Evolutionary conservation across 768 basidiomycete species (phyloP), one percentile per base, ranked within the genome.

Genomic region (Rhodotorula kratochvilovae): DNA sequence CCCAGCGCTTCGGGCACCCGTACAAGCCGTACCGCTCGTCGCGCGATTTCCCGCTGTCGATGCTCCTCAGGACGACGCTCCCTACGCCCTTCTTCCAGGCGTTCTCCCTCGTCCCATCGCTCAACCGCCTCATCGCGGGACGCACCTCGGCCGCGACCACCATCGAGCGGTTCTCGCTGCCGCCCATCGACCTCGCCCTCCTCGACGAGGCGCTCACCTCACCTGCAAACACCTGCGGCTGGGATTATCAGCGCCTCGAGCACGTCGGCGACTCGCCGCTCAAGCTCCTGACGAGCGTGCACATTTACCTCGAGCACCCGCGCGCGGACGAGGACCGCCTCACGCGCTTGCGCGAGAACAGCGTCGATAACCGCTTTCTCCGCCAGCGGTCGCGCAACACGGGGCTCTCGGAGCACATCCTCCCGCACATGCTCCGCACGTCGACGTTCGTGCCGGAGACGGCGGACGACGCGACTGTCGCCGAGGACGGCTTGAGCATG

Each of bases 231-330:
- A 78, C 77, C 45, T 84, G 86, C 13, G 84, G 85, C 16, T 91
- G 86, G 81, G 90, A 85, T 80, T 94, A 93, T 72, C 90, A 95
- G 76, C 86, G 90, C 1, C 79, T 94, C 66, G 92, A 95, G 79
- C 92, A 91, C 0, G 82, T 94, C 13, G 92, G 92, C 16, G 92
- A 95, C 50, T 65, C 69, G 5, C 53, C 66, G 1, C 70, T 78
- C 35, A 74, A 78, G 71, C 80, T 93, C 35, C 85, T 87, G 60
- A 87, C 87, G 7, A 89, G 88, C 13, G 42, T 74, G 17, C 61
- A 77, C 31, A 86, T 91, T 5, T 86, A 92, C 77, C 81, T 90
- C 89, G 81, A 86, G 71, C 91, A 85, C 76, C 89, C 90, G 0
- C 83, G 86, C 72, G 83, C 87, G 33, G 60, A 76, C 75, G 92